Evolutionary conservation across 805 yeast species (phyloP).

Genomic region (Ogataea pilisensis): DNA sequence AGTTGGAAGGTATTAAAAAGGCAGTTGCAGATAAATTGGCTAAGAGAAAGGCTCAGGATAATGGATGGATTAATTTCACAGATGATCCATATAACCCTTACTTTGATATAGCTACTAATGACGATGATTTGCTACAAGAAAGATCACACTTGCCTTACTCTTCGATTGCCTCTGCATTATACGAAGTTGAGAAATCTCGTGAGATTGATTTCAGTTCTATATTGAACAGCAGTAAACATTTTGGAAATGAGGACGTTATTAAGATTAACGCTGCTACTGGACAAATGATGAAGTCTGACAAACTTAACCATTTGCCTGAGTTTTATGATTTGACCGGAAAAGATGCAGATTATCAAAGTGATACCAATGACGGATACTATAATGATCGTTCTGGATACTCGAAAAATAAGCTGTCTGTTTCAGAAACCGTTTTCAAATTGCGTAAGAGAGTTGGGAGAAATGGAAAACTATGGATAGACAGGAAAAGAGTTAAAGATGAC

Average conservation of each 20-base stretch:
- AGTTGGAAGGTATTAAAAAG: conserved; percentile 69
- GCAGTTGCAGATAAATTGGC: conserved; percentile 85
- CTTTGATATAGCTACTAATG: conserved; percentile 61
- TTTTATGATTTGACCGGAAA: conserved; percentile 38
- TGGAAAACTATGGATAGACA: conserved; percentile 68
- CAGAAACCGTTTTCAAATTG: conserved; percentile 54
- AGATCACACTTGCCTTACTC: conserved; percentile 72
- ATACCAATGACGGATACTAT: conserved; percentile 17
- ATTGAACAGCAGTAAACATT: conserved; percentile 43
- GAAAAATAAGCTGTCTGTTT: conserved; percentile 28
- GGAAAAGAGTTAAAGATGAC: conserved; percentile 44
- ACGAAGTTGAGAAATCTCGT: conserved; percentile 59
- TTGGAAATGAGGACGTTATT: conserved; percentile 26
- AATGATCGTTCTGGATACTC: conserved; percentile 9
- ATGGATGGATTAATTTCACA: conserved; percentile 77
- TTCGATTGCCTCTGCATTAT: conserved; percentile 66
- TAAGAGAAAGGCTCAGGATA: conserved; percentile 64
- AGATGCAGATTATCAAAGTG: conserved; percentile 13
- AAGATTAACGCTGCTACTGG: conserved; percentile 48
- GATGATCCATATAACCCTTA: conserved; percentile 84
- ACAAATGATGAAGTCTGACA: conserved; percentile 41
- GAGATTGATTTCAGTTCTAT: conserved; percentile 43
- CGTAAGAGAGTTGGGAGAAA: conserved; percentile 74
- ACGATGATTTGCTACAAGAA: conserved; percentile 40
- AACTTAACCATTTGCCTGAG: conserved; percentile 34